Conservation (phyloP, 139 green algal species). For the Micractinium conductrix region DNA sequence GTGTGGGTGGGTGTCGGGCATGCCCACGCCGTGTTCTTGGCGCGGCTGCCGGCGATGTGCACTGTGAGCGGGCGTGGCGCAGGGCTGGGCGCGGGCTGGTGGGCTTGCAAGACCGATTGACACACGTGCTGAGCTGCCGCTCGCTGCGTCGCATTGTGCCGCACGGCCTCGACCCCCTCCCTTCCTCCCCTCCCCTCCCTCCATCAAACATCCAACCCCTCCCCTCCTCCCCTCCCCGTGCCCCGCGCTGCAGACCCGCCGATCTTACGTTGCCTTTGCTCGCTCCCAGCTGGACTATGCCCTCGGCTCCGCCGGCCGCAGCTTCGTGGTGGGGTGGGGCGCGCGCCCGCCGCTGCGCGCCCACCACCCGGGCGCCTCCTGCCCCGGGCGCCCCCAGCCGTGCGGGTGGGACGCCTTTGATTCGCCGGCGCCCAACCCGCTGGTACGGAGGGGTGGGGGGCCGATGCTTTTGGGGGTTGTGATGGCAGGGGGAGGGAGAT, state of each 20-base stretch:
- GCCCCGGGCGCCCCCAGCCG: slow-evolving; percentile 29
- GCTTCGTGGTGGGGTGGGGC: slow-evolving; percentile 54
- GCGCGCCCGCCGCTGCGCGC: neutral
- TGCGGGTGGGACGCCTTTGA: slow-evolving; percentile 23
- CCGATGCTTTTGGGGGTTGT: neutral
- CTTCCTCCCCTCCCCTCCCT: neutral
- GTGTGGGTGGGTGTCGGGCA: too few species aligned
- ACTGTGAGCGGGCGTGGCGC: too few species aligned
- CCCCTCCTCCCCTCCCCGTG: neutral
- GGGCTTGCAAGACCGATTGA: too few species aligned
- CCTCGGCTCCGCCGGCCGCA: slow-evolving; percentile 42
- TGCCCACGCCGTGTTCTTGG: too few species aligned
- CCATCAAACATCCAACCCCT: neutral
- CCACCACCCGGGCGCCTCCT: slow-evolving; percentile 59
- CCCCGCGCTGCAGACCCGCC: neutral
- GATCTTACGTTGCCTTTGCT: slow-evolving; percentile 13
- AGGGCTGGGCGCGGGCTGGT: too few species aligned
- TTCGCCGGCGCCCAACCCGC: slow-evolving; percentile 26
- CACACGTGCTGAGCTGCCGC: too few species aligned
- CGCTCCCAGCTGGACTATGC: slow-evolving; percentile 55
- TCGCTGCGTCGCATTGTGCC: too few species aligned
- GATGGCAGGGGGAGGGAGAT: too few species aligned
- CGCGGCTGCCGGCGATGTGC: too few species aligned
- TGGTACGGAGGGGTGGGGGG: neutral
- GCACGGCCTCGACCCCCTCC: too few species aligned